phyloP scores from a whole-genome alignment of 176 grass and related monocot genomes.

The Elymus sibiricus region DNA sequence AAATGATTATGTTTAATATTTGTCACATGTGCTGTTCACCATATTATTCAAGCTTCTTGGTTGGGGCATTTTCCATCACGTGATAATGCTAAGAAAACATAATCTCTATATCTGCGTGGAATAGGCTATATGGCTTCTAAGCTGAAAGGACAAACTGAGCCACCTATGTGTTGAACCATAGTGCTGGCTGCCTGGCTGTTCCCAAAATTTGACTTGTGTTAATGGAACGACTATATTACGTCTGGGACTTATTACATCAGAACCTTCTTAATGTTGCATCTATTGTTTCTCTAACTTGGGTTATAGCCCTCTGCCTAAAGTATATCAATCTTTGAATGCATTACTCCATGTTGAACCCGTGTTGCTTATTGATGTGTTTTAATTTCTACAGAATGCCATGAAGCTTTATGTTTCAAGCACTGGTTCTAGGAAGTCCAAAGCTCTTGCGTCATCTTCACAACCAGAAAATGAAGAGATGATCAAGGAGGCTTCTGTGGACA shows the following conservation, averaged over 20 bases:
- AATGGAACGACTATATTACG: not conserved
- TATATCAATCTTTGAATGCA: not conserved
- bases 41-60: not conserved
- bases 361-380: not conserved
- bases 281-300: not conserved
- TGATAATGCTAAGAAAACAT: not conserved
- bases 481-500: conserved; percentile 4
- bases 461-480: not conserved
- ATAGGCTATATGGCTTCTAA: not conserved
- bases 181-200: not conserved
- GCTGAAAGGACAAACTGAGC: not conserved
- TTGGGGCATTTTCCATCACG: not conserved
- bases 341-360: not conserved
- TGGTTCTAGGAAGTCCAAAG: conserved; percentile 14
- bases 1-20: not conserved
- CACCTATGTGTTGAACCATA: not conserved
- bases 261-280: not conserved
- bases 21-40: not conserved
- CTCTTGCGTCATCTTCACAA: not conserved
- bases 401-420: conserved; percentile 11
- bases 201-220: not conserved
- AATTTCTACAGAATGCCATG: conserved; percentile 37
- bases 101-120: not conserved
- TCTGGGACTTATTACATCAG: not conserved
- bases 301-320: not conserved